phyloP scores from a whole-genome alignment of 352 stramenopile species.

The Elongisporangium anandrum region DNA sequence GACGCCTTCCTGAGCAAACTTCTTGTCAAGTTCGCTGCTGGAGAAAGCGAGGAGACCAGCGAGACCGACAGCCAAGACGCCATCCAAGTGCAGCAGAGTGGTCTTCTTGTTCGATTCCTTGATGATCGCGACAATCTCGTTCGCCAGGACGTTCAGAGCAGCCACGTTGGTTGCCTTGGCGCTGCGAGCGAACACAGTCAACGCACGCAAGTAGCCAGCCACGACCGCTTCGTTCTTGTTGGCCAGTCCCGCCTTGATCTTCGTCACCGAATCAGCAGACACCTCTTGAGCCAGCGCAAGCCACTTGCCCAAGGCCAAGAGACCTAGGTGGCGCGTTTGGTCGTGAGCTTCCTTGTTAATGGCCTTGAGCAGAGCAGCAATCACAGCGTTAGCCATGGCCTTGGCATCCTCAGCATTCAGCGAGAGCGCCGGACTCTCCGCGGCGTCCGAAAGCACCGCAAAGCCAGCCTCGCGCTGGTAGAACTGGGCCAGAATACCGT shows the following conservation, averaged over 20 bases:
- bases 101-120: conserved; percentile 76
- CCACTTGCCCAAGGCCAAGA: conserved; percentile 77
- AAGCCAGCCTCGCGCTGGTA: conserved; percentile 80
- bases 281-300: conserved; percentile 53
- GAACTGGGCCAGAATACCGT: conserved; percentile 84
- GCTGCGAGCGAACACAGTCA: conserved; percentile 42
- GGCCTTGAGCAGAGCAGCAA: conserved; percentile 61
- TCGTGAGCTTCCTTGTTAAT: conserved; percentile 84
- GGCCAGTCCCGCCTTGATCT: conserved; percentile 51
- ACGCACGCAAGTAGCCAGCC: conserved; percentile 51
- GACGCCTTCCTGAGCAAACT: conserved; percentile 48
- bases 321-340: conserved; percentile 61
- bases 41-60: conserved; percentile 52
- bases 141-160: conserved; percentile 26
- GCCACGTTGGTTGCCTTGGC: conserved; percentile 19
- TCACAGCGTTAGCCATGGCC: conserved; percentile 36
- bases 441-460: conserved; percentile 55
- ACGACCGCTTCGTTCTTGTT: conserved; percentile 74
- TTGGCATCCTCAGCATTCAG: conserved; percentile 27
- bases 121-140: conserved; percentile 53
- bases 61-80: conserved; percentile 61
- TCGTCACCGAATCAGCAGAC: conserved; percentile 25
- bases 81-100: conserved; percentile 68
- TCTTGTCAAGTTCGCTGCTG: conserved; percentile 53
- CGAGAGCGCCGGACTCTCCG: conserved; percentile 18